A percentile compares a stretch with the other conserved stretches of the same genome.
phyloP scores from a whole-genome alignment of 2,329 filamentous ascomycete species.

The Xylariales sp. region DNA sequence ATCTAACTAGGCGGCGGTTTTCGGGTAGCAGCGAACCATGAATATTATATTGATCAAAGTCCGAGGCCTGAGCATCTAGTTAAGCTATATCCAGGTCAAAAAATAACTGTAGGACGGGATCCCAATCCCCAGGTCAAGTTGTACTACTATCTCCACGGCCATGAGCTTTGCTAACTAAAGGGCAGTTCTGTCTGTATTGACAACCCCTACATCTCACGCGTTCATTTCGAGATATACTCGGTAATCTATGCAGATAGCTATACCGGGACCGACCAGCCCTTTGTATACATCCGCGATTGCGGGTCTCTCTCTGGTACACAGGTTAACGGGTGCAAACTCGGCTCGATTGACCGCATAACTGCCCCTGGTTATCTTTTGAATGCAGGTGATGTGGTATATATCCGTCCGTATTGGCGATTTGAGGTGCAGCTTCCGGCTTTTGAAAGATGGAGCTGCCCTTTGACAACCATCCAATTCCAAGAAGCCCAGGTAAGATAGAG shows the following conservation, averaged over 20 bases:
- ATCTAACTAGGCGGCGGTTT: too few species aligned
- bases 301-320: slow-evolving; percentile 50
- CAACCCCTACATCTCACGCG: slow-evolving; percentile 40
- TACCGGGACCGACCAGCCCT: slow-evolving; percentile 17
- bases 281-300: slow-evolving; percentile 53
- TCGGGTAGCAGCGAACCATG: too few species aligned
- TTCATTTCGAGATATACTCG: slow-evolving; percentile 53
- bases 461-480: slow-evolving; percentile 23
- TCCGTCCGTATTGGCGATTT: slow-evolving; percentile 32
- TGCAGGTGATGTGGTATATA: slow-evolving; percentile 43
- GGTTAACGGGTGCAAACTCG: slow-evolving; percentile 43
- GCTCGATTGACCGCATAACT: slow-evolving; percentile 25
- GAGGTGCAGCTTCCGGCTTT: slow-evolving; percentile 22
- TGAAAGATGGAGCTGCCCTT: slow-evolving; percentile 4
- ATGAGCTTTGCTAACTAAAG: not conserved
- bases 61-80: too few species aligned
- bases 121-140: not conserved
- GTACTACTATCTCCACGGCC: not conserved
- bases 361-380: slow-evolving; percentile 43
- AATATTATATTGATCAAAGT: too few species aligned
- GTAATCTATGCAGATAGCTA: slow-evolving; percentile 36
- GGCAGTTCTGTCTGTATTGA: slow-evolving; percentile 35
- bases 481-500: slow-evolving; percentile 32
- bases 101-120: not conserved
- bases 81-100: not conserved